Percentiles rank a stretch among this genome's conserved stretches.
These are phyloP conservation scores for Hordeum pubiflorum DNA, from an alignment of 202 grass and related monocot species.

Conservation along the genomic window DNA sequence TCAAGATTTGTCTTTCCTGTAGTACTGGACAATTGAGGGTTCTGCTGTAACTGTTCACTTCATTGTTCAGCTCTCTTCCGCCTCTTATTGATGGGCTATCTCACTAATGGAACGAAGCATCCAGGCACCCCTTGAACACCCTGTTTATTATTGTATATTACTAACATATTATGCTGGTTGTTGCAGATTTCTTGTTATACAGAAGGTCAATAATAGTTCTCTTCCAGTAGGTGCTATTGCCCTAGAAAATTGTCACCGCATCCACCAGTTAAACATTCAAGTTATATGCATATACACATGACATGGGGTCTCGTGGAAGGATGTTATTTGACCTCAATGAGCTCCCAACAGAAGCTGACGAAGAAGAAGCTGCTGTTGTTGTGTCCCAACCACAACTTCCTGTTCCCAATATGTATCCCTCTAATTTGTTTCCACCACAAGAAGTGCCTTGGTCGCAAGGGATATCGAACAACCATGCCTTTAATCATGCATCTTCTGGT, in stretches of 20 bases:
- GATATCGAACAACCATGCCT: constrained; percentile 80
- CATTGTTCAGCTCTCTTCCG: constrained; percentile 31
- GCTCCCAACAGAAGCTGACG: constrained; percentile 74
- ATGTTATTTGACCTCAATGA: constrained; percentile 98
- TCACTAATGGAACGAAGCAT: constrained; percentile 33
- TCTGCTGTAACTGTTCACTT: constrained; percentile 44
- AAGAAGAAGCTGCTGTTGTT: constrained; percentile 39
- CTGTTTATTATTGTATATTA: constrained; percentile 18
- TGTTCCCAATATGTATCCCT: constrained; percentile 22
- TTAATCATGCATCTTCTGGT: constrained; percentile 60
- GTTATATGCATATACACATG: constrained; percentile 98
- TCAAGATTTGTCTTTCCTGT: constrained; percentile 30
- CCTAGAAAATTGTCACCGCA: neutral
- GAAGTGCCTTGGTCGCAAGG: constrained; percentile 44
- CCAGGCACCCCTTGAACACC: constrained; percentile 31
- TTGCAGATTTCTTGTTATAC: constrained; percentile 35
- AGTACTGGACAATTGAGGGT: constrained; percentile 21
- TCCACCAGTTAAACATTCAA: constrained; percentile 32
- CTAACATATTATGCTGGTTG: constrained; percentile 16
- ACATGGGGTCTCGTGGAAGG: constrained; percentile 87
- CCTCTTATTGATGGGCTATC: constrained; percentile 12
- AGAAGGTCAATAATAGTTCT: constrained; percentile 20
- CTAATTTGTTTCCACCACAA: constrained; percentile 40
- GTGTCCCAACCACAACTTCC: constrained; percentile 66
- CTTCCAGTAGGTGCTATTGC: constrained; percentile 4